Conservation (phyloP, 371 early-diverging fungal genomes). For the Apophysomyces trapeziformis region DNA sequence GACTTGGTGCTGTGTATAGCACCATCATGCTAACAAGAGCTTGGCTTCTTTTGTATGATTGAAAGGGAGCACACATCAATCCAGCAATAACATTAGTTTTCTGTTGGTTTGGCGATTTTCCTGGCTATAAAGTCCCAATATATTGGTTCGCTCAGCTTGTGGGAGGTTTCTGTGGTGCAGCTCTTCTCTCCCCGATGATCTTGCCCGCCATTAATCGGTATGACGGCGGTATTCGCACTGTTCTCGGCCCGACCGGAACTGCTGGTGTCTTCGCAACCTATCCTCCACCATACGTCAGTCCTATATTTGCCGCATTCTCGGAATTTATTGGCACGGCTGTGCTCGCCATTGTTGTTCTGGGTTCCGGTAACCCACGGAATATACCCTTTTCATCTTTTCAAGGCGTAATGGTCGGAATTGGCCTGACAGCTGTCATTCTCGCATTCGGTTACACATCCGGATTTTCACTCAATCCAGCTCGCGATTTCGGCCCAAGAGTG, state of each 20-base stretch:
- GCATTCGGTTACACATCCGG: constrained; percentile 79
- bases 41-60: background rate
- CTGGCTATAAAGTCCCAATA: constrained; percentile 62
- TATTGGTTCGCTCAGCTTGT: constrained; percentile 68
- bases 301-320: constrained; percentile 64
- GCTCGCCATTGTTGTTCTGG: constrained; percentile 71
- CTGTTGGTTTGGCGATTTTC: constrained; percentile 69
- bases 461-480: constrained; percentile 86
- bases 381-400: constrained; percentile 63
- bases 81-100: constrained; percentile 78
- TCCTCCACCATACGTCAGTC: constrained; percentile 59
- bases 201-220: constrained; percentile 58
- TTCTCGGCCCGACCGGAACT: constrained; percentile 58
- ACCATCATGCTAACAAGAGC: background rate
- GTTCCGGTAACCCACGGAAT: constrained; percentile 72
- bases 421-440: constrained; percentile 42
- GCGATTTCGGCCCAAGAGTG: constrained; percentile 89
- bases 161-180: constrained; percentile 77
- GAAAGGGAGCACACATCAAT: constrained; percentile 79
- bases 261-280: constrained; percentile 76
- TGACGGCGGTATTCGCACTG: constrained; percentile 63
- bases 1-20: background rate
- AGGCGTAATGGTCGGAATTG: constrained; percentile 69
- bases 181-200: constrained; percentile 63
- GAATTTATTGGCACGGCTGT: constrained; percentile 83